Percentiles rank a stretch among this genome's conserved stretches.
phyloP scores from a whole-genome alignment of 441 rosid species.

The Corymbia citriodora region DNA sequence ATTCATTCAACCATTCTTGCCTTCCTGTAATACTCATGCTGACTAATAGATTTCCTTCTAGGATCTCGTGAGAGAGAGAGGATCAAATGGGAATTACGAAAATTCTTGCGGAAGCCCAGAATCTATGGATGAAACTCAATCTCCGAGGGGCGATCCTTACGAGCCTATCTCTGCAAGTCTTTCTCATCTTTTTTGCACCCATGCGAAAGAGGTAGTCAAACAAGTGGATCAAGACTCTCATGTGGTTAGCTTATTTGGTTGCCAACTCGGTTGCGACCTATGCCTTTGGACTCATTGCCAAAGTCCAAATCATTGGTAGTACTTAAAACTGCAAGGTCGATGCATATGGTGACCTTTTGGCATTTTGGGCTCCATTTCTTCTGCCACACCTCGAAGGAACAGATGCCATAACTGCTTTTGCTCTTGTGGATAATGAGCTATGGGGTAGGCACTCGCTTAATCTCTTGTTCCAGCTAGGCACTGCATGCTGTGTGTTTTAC shows the following conservation, averaged over 20 bases:
- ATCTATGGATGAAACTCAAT: neutral
- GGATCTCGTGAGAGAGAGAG: neutral
- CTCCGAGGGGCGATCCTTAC: neutral
- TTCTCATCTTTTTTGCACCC: neutral
- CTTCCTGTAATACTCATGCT: neutral
- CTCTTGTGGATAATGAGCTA: neutral
- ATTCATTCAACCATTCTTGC: neutral
- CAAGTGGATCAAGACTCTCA: fast-evolving
- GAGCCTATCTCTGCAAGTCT: neutral
- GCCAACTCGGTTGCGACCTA: neutral
- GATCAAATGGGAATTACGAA: neutral
- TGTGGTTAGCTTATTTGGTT: neutral
- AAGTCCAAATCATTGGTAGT: neutral
- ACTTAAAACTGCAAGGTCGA: neutral
- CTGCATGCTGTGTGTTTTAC: neutral
- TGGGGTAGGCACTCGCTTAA: neutral
- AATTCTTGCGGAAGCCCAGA: neutral
- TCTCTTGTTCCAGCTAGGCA: neutral
- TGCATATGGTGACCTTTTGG: neutral
- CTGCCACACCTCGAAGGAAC: neutral
- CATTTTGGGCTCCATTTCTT: neutral
- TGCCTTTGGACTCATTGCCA: neutral
- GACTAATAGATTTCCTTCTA: neutral
- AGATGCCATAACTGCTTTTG: neutral
- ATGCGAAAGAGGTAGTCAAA: neutral